Evolutionary conservation across 2,329 filamentous ascomycete species (phyloP), one percentile per base, ranked within the genome.

Genomic region (Acrocalymma vagum): DNA sequence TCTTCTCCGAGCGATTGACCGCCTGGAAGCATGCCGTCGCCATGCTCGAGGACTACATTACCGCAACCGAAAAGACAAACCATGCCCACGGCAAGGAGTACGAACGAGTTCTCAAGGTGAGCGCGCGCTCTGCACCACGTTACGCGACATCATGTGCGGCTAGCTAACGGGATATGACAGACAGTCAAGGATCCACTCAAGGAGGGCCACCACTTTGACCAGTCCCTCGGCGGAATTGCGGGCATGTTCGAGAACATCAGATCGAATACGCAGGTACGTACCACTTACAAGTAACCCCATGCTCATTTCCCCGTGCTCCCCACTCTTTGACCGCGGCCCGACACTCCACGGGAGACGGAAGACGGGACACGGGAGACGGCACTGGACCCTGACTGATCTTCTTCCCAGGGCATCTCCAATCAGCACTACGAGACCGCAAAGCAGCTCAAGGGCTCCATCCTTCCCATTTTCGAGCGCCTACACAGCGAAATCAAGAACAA

Each of bases 401-500:
- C 21, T 15, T 9, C 16, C 8, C 53, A 95, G 80, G 88, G 87
- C 29, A 82, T 97, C 61, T 84, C 91, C 61, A 95, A 94, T 71
- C 86, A 88, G 64, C 93, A 96, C 70, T 75, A 86, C 58, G 93
- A 97, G 70, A 96, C 92, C 5, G 91, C 94, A 59, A 94, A 94
- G 78, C 89, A 85, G 57, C 80, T 99, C 55, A 95, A 93, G 73
- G 86, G 85, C 45, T 85, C 86, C 10, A 88, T 97, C 20, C 79
- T 96, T 14, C 94, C 93, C 24, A 86, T 93, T 51, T 86, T 99
- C 64, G 90, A 95, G 60, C 87, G 91, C 36, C 79, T 99, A 32
- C 92, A 97, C 76, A 86, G 90, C 69, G 94, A 97, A 70, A 94
- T 99, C 78, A 99, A 97, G 81, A 85, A 88, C 75, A 97, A 97